Percentiles rank a stretch among this genome's conserved stretches.
phyloP scores from a whole-genome alignment of 106 monocot species.

The Acorus calamus region DNA sequence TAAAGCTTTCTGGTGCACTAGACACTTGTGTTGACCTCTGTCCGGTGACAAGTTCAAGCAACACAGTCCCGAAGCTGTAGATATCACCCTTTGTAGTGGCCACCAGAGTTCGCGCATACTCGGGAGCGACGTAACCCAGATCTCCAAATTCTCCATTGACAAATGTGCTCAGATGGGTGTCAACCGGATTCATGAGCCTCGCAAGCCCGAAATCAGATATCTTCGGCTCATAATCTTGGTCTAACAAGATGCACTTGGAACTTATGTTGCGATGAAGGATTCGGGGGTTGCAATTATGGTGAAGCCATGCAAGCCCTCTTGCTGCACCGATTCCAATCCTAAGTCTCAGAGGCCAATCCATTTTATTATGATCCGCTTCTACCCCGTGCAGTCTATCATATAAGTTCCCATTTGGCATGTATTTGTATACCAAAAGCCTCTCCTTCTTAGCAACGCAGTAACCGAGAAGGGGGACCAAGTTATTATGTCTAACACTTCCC shows the following conservation, averaged over 20 bases:
- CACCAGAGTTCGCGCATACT: conserved; percentile 64
- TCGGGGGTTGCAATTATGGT: conserved; percentile 82
- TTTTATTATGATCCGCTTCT: conserved; percentile 9
- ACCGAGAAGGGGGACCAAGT: conserved; percentile 67
- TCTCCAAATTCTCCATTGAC: conserved; percentile 92
- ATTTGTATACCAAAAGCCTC: conserved; percentile 58
- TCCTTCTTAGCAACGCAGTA: conserved; percentile 73
- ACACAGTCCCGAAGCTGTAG: conserved; percentile 72
- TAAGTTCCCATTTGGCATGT: conserved; percentile 62
- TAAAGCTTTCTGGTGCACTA: conserved; percentile 64
- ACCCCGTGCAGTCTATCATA: conserved; percentile 40
- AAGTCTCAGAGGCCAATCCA: conserved; percentile 67
- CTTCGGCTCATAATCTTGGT: conserved; percentile 72
- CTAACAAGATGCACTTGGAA: conserved; percentile 79
- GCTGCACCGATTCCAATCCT: conserved; percentile 71
- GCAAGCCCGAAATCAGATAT: conserved; percentile 91
- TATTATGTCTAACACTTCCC: conserved; percentile 46
- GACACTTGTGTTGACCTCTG: conserved; percentile 65
- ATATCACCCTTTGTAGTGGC: conserved; percentile 83
- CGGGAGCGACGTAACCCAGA: conserved; percentile 81
- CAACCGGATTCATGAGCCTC: conserved; percentile 85
- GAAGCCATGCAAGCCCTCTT: conserved; percentile 86
- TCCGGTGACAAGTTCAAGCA: conserved; percentile 72
- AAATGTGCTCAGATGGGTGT: conserved; percentile 88
- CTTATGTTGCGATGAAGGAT: conserved; percentile 90